These are phyloP conservation scores for Nidula microcarpa DNA, from an alignment of 768 basidiomycete genomes.

Conservation along the genomic window DNA sequence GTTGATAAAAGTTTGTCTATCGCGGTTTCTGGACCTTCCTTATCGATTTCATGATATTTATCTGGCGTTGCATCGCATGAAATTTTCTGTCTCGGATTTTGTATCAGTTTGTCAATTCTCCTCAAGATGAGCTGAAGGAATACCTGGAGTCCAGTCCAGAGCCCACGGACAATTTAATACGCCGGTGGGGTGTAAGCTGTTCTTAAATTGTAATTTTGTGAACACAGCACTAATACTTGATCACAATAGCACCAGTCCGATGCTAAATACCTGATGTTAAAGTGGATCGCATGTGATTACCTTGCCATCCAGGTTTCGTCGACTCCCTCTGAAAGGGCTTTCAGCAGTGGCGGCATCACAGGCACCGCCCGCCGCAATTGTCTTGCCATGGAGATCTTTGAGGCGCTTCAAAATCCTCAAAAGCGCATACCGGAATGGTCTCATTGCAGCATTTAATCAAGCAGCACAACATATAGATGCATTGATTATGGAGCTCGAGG, in stretches of 20 bases:
- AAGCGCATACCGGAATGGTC: slow-evolving; percentile 9
- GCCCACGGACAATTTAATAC: neutral
- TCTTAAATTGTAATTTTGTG: neutral
- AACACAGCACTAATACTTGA: neutral
- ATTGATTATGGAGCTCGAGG: neutral
- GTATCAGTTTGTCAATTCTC: no score
- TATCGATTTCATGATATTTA: no score
- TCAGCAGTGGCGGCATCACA: slow-evolving; percentile 23
- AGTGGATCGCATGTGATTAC: slow-evolving; percentile 20
- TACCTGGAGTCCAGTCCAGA: neutral
- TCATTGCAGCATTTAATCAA: slow-evolving; percentile 3
- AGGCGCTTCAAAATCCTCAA: slow-evolving; percentile 12
- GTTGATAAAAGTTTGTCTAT: no score
- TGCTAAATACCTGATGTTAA: slow-evolving; percentile 2
- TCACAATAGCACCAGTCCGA: neutral
- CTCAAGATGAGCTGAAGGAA: neutral
- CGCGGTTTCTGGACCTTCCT: no score
- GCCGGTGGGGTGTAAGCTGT: neutral
- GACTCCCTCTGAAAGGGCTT: slow-evolving; percentile 24
- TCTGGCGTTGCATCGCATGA: no score
- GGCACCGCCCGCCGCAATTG: slow-evolving; percentile 3
- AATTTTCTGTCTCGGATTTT: no score
- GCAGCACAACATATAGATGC: neutral
- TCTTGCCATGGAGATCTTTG: slow-evolving; percentile 6
- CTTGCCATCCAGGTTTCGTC: slow-evolving; percentile 23